Evolutionary conservation across 2,329 filamentous ascomycete species (phyloP).

Genomic region (Stagonosporopsis rhizophila): DNA sequence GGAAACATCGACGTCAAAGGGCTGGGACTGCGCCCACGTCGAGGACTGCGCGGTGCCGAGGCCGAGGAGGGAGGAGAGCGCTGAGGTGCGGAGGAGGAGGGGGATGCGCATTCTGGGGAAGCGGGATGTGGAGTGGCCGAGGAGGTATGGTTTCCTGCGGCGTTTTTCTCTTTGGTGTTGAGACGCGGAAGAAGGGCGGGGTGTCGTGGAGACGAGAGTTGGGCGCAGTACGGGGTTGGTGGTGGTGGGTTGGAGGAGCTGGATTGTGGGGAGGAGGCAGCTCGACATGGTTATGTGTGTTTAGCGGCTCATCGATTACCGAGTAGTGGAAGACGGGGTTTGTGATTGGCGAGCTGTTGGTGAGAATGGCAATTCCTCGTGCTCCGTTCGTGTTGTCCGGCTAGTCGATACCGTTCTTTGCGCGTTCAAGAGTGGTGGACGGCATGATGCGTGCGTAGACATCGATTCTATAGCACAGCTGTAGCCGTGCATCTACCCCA

Average conservation of each 20-base stretch:
- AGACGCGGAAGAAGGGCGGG: neutral
- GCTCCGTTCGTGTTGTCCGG: conserved; percentile 5
- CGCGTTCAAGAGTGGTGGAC: neutral
- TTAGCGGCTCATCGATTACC: conserved; percentile 10
- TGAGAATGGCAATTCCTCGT: neutral
- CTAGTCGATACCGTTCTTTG: neutral
- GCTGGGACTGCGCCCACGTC: conserved; percentile 21
- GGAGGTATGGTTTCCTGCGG: no score
- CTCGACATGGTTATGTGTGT: conserved; percentile 9
- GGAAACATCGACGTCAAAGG: conserved; percentile 23
- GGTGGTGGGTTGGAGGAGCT: conserved; percentile 9
- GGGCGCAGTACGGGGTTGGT: conserved; percentile 7
- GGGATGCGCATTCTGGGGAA: conserved; percentile 23
- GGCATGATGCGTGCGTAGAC: neutral
- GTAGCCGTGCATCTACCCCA: conserved; percentile 3
- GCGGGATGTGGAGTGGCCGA: neutral
- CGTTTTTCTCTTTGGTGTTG: no score
- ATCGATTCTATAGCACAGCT: conserved; percentile 6
- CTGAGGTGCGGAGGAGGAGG: conserved; percentile 9
- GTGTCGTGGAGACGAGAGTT: neutral
- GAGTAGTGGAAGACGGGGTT: no score
- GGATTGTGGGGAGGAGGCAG: conserved; percentile 11
- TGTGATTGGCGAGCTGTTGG: conserved; percentile 5
- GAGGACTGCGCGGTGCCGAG: conserved; percentile 15
- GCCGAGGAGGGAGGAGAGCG: conserved; percentile 24